Conservation (phyloP, 2,329 filamentous ascomycete species). For the Penicillium frequentans region DNA sequence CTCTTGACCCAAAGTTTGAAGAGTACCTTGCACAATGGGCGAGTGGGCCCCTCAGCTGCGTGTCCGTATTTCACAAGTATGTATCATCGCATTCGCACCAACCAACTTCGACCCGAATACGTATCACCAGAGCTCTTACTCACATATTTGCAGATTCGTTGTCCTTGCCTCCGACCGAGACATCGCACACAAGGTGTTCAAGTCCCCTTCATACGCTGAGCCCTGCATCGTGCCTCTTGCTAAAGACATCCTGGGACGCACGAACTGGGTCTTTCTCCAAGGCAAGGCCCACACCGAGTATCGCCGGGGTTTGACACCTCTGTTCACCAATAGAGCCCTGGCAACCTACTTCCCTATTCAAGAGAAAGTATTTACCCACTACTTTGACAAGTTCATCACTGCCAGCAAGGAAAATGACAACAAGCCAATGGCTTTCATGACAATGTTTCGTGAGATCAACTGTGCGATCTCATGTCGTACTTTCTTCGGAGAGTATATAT, state of each 20-base stretch:
- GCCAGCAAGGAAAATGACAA: slow-evolving; percentile 65
- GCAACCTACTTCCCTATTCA: slow-evolving; percentile 84
- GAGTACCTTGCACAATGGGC: slow-evolving; percentile 82
- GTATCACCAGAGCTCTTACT: neutral
- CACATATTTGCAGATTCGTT: slow-evolving; percentile 65
- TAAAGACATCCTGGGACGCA: slow-evolving; percentile 78
- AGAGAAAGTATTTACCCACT: slow-evolving; percentile 77
- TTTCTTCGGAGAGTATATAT: slow-evolving; percentile 88
- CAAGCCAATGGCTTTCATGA: slow-evolving; percentile 76
- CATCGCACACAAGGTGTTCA: slow-evolving; percentile 87
- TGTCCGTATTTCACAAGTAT: slow-evolving; percentile 94
- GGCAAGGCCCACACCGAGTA: slow-evolving; percentile 87
- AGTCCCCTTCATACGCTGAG: slow-evolving; percentile 80
- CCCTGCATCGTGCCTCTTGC: slow-evolving; percentile 87
- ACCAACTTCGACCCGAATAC: neutral
- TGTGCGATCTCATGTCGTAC: slow-evolving; percentile 85
- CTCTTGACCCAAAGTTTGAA: slow-evolving; percentile 80
- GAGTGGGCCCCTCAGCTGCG: slow-evolving; percentile 85
- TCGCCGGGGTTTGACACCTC: slow-evolving; percentile 81
- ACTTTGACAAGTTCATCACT: slow-evolving; percentile 72
- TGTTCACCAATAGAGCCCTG: slow-evolving; percentile 84
- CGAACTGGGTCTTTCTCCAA: slow-evolving; percentile 89
- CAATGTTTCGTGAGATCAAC: slow-evolving; percentile 82
- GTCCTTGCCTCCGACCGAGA: slow-evolving; percentile 89
- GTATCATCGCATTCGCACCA: slow-evolving; percentile 19